A percentile compares a stretch with the other conserved stretches of the same genome.
Evolutionary conservation across 2,329 filamentous ascomycete genomes (phyloP).

Genomic region (Berkeleyomyces rouxiae): DNA sequence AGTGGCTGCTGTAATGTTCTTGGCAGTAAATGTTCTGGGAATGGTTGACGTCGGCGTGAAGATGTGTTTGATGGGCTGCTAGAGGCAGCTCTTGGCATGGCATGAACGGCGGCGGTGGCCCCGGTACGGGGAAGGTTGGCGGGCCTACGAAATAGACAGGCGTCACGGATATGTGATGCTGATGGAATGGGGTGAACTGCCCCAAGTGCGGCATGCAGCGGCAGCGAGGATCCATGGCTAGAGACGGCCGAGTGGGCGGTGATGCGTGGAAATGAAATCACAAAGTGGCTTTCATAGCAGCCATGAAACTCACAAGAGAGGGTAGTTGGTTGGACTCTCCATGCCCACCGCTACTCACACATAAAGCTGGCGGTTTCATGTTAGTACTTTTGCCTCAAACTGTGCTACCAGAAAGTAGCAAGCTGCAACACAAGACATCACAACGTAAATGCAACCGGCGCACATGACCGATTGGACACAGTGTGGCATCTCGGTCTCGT

Average conservation of each 20-base stretch:
- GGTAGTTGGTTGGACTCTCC: no score
- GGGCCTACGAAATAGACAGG: neutral
- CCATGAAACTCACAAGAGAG: no score
- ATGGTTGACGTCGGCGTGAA: neutral
- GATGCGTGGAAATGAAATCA: neutral
- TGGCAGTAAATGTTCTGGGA: neutral
- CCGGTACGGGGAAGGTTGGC: neutral
- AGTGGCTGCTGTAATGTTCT: neutral
- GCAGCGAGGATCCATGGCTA: neutral
- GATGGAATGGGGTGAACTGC: neutral
- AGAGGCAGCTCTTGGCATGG: neutral
- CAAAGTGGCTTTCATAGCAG: neutral
- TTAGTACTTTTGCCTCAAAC: neutral
- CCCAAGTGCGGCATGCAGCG: neutral
- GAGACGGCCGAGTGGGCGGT: no score
- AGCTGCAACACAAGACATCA: neutral
- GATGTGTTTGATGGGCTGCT: neutral
- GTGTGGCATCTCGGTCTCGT: no score
- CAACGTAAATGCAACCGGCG: neutral
- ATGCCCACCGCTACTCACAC: no score
- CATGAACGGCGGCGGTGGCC: neutral
- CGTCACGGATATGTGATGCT: neutral
- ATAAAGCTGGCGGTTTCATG: neutral
- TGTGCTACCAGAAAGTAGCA: neutral
- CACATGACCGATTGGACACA: neutral